Evolutionary conservation across 306 rosid genomes (phyloP), one percentile per base, ranked within the genome.

Genomic region (Vachellia pachyceras): DNA sequence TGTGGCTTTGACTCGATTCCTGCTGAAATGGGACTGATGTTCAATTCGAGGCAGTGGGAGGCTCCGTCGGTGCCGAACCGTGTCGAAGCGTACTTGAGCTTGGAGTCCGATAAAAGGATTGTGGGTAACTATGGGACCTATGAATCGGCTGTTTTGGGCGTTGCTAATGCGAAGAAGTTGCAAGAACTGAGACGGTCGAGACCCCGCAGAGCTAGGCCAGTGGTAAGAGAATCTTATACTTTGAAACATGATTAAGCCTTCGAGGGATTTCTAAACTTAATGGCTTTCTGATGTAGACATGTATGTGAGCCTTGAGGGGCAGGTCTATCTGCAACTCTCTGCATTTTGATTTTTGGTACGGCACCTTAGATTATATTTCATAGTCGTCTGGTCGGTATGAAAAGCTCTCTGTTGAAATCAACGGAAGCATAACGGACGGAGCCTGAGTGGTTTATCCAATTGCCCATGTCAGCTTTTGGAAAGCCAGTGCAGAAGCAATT

Each of bases 1-100:
- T 95, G 97, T 77, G 98, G 97, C 86, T 95, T 95, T 33, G 97
- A 95, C 54, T 95, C 97, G 3, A 84, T 95, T 82, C 97, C 98
- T 6, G 98, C 98, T 5, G 98, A 92, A 80, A 40, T 92, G 69
- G 98, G 98, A 0, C 25, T 90, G n/a, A 73, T 95, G 85, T 95
- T 92, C 75, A 88, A 92, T 75, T 90, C 94, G 5, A 81, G 87
- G 79, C 92, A 91, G 80, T 95, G 98, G 97, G 83, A 73, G 46
- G 84, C 63, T 5, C 80, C 76, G 49, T 84, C 79, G 1, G 87
- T 76, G 86, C 92, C 88, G 68, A 90, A 87, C 60, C 77, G 84
- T 79, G 83, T 95, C 2, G 98, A 88, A 82, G 97, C 86, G 5
- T 92, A 83, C 45, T 4, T 95, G 86, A 84, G 88, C 25, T 84